Evolutionary conservation across 75 land plant genomes (phyloP).

Genomic region (Gnetum montanum): DNA sequence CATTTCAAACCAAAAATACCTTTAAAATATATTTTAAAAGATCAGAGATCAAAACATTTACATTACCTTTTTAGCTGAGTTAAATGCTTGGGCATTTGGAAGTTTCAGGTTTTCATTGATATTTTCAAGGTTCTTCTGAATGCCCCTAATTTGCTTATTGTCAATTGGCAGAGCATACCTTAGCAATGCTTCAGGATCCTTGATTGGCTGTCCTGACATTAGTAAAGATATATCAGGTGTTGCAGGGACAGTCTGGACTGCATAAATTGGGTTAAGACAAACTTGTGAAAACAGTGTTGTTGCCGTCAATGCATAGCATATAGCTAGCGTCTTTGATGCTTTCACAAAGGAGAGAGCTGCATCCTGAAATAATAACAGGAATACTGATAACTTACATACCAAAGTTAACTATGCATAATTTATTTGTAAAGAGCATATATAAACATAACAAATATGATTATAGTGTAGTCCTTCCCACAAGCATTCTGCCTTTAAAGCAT

Average conservation of each 20-base stretch:
- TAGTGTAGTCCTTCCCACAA: too few species aligned
- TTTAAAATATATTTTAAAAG: too few species aligned
- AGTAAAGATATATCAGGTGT: constrained; percentile 57
- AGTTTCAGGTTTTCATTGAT: constrained; percentile 79
- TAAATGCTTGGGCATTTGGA: constrained; percentile 74
- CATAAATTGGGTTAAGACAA: constrained; percentile 19
- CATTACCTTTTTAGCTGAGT: constrained; percentile 73
- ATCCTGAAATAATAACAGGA: not conserved
- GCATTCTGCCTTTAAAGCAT: too few species aligned
- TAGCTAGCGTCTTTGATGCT: not conserved
- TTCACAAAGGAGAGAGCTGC: not conserved
- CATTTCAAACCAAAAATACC: not conserved
- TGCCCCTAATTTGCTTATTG: constrained; percentile 81
- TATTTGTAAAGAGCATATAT: too few species aligned
- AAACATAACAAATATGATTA: too few species aligned
- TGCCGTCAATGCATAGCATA: constrained; percentile 6
- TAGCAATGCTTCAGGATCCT: constrained; percentile 85
- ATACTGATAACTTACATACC: too few species aligned
- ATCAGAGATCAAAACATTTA: not conserved
- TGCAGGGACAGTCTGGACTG: constrained; percentile 20
- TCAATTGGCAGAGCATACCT: constrained; percentile 90
- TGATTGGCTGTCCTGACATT: constrained; percentile 87
- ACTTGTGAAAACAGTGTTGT: not conserved
- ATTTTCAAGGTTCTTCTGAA: constrained; percentile 90
- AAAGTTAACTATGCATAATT: too few species aligned